Conservation (phyloP, 306 rosid genomes). For the Oemleria cerasiformis region DNA sequence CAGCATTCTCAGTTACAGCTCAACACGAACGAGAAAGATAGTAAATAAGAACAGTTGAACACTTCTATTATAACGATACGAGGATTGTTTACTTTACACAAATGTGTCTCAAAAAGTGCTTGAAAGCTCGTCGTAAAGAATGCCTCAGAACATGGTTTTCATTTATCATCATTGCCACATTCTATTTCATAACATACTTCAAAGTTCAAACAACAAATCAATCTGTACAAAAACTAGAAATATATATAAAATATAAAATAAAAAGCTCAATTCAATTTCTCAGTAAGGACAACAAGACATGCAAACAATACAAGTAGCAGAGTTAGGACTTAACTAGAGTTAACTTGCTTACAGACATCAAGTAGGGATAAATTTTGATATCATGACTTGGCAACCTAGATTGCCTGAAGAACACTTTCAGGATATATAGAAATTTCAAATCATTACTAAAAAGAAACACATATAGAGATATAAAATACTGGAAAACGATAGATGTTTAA, state of each 20-base stretch:
- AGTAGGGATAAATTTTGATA: background rate
- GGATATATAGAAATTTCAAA: background rate
- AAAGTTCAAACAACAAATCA: background rate
- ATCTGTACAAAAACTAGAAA: background rate
- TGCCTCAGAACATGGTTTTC: background rate
- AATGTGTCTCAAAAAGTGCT: slow-evolving; percentile 9
- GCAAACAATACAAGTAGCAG: background rate
- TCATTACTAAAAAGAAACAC: background rate
- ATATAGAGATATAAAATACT: background rate
- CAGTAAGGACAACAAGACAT: background rate
- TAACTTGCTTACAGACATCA: background rate
- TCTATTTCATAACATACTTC: background rate
- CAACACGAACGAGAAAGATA: background rate
- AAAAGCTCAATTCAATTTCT: background rate
- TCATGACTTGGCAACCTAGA: background rate
- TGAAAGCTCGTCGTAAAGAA: background rate
- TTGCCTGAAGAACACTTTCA: background rate
- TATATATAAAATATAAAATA: background rate
- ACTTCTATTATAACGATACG: background rate
- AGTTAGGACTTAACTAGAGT: background rate
- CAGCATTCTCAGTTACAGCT: background rate
- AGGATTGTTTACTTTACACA: background rate
- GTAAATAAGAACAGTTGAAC: background rate
- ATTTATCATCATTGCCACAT: slow-evolving; percentile 9
- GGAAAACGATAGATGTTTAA: background rate